These are phyloP conservation scores for Astragalus membranaceus DNA, from an alignment of 306 rosid species.

Conservation along the genomic window DNA sequence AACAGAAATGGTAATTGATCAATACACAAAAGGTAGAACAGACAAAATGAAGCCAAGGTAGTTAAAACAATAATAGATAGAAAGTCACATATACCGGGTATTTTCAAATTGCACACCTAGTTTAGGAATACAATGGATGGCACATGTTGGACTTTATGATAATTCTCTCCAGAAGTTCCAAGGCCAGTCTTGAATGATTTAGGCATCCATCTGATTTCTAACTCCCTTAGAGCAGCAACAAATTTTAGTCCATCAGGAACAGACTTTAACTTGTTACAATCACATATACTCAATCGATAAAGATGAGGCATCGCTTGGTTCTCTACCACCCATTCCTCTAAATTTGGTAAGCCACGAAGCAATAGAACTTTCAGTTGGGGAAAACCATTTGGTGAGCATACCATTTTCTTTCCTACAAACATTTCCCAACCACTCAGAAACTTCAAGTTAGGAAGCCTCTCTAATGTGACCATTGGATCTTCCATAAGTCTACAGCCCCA, in stretches of 20 bases:
- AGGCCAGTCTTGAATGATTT: conserved; percentile 28
- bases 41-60: too few relatives aligned
- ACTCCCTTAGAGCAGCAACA: conserved; percentile 23
- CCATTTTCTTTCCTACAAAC: conserved; percentile 30
- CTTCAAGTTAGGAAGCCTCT: conserved; percentile 38
- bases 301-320: conserved; percentile 32
- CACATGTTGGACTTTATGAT: conserved; percentile 39
- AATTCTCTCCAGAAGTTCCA: conserved; percentile 35
- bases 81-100: neutral
- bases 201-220: conserved; percentile 36
- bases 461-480: conserved; percentile 38
- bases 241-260: conserved; percentile 46
- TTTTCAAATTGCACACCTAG: neutral
- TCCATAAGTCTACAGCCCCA: conserved; percentile 25
- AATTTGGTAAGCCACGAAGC: conserved; percentile 10
- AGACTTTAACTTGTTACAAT: conserved; percentile 17
- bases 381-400: conserved; percentile 36
- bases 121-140: conserved; percentile 30
- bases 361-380: conserved; percentile 32
- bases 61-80: too few relatives aligned
- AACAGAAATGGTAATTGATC: too few relatives aligned
- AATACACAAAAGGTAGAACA: too few relatives aligned
- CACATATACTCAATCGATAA: conserved; percentile 12
- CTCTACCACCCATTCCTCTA: conserved; percentile 47
- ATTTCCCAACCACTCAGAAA: conserved; percentile 31